phyloP scores from a whole-genome alignment of 495 filamentous ascomycete species.

The Tuber umbilicatum region DNA sequence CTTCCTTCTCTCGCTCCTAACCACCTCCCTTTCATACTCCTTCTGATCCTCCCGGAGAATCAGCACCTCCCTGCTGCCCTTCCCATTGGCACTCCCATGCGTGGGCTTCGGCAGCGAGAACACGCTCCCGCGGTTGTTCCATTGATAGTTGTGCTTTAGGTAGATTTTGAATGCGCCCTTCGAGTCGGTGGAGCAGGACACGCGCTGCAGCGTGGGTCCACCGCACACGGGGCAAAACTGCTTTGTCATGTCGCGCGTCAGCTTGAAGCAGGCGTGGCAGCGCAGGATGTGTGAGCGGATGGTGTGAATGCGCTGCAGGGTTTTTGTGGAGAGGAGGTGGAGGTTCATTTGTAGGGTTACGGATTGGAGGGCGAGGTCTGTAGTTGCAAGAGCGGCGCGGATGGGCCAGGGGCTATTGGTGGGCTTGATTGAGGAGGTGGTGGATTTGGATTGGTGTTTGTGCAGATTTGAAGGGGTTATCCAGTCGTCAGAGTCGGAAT shows the following conservation, averaged over 20 bases:
- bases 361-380: conserved; percentile 96
- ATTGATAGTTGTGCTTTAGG: conserved; percentile 91
- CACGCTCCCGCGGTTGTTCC: conserved; percentile 77
- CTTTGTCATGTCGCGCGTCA: conserved; percentile 68
- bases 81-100: conserved; percentile 71
- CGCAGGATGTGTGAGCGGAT: conserved; percentile 82
- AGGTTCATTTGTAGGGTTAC: conserved; percentile 90
- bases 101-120: conserved; percentile 88
- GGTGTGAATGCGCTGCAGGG: conserved; percentile 65
- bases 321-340: conserved; percentile 69
- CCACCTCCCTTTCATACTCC: conserved; percentile 66
- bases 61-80: conserved; percentile 55
- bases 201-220: conserved; percentile 75
- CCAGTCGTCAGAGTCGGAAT: conserved; percentile 65
- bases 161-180: conserved; percentile 79
- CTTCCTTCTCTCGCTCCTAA: conserved; percentile 57
- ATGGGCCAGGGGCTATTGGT: conserved; percentile 50
- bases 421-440: conserved; percentile 59
- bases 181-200: conserved; percentile 72
- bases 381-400: conserved; percentile 79
- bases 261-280: conserved; percentile 89
- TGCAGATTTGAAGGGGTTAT: conserved; percentile 92
- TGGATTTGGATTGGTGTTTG: conserved; percentile 62
- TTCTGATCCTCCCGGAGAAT: conserved; percentile 95
- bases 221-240: conserved; percentile 94